Base-by-base conservation (phyloP, 768 basidiomycete genomes). In the Stropharia rugosoannulata region DNA sequence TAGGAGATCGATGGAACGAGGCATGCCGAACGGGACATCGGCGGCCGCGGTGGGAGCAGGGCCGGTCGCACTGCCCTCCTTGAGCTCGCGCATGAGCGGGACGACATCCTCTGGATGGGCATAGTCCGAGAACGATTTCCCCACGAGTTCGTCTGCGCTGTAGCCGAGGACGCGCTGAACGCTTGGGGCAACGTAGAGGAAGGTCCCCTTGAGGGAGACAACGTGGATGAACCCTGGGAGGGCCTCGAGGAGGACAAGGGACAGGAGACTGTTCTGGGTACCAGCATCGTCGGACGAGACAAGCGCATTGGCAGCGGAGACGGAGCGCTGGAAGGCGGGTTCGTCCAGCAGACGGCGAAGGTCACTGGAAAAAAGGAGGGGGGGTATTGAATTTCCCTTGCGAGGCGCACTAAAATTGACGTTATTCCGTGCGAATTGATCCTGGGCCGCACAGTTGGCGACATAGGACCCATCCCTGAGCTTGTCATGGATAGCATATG, bases 21-120 rank as follows among this genome's bases (percentile, higher is more conserved):
- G 84, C n/a, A 32, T 36, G 44, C 37, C 29, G 52, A 13, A 7
- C 12, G 32, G 29, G 9, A 15, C 51, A 45, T 18, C 25, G 41
- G 35, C 48, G 41, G 37, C 15, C 18, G 49, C 13, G 35, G 41
- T 6, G 46, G 39, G 2, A 5, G 56, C 36, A 12, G 46, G 49
- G 47, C 43, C 68, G 60, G 65, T 70, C 8, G 74, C 63, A 25
- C 72, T 82, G 42, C 79, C 77, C 61, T 92, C 91, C 66, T 97
- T 98, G 62, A 97, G 79, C 73, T 96, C 93, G 42, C 95, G 83
- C 82, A 91, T 90, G 59, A 95, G 82, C 0, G 92, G 93, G 13
- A 96, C 89, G 36, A 95, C 80, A 67, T 99, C 96, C 47, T 90
- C 88, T 1, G 88, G 88, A 68, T 96, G 94, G 57, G 93, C 93